Percentiles rank a stretch among this genome's conserved stretches.
phyloP scores from a whole-genome alignment of 805 yeast species.

The Metschnikowia matae region DNA sequence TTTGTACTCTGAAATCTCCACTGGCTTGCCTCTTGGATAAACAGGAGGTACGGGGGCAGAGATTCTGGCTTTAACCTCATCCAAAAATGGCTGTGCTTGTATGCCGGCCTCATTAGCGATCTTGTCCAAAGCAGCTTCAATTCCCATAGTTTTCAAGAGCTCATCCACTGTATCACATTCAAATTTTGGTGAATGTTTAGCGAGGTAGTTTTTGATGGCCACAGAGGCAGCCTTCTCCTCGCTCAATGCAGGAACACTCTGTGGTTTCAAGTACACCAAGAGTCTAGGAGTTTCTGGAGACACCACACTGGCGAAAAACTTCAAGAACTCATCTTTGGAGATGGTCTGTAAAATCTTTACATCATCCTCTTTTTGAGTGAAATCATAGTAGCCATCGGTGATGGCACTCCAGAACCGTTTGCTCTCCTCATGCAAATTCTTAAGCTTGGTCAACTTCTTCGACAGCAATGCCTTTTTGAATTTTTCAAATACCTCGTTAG shows the following conservation, averaged over 20 bases:
- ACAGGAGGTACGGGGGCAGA: slow-evolving; percentile 30
- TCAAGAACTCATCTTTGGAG: slow-evolving; percentile 53
- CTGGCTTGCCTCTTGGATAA: slow-evolving; percentile 48
- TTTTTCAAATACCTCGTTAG: slow-evolving; percentile 60
- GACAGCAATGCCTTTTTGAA: slow-evolving; percentile 66
- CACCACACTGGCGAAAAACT: slow-evolving; percentile 49
- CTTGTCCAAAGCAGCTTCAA: slow-evolving; percentile 18
- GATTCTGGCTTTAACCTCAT: slow-evolving; percentile 17
- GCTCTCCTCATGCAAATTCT: slow-evolving; percentile 77
- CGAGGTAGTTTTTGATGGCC: slow-evolving; percentile 26
- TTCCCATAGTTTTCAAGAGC: slow-evolving; percentile 6
- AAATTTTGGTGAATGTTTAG: slow-evolving; percentile 20
- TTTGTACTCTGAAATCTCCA: slow-evolving; percentile 52
- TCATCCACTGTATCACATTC: slow-evolving; percentile 24
- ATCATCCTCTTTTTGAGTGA: slow-evolving; percentile 51
- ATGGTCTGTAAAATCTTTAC: slow-evolving; percentile 53
- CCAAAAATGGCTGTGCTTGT: slow-evolving; percentile 9
- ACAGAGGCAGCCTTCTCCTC: slow-evolving; percentile 21
- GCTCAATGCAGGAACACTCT: slow-evolving; percentile 22
- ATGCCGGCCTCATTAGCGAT: slow-evolving; percentile 6
- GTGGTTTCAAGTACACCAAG: slow-evolving; percentile 51
- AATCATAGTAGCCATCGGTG: slow-evolving; percentile 75
- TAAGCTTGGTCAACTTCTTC: slow-evolving; percentile 64
- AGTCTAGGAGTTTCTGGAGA: slow-evolving; percentile 18
- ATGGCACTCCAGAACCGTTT: slow-evolving; percentile 62